phyloP scores from a whole-genome alignment of 2,329 filamentous ascomycete genomes.

The Cryphonectria nitschkei region DNA sequence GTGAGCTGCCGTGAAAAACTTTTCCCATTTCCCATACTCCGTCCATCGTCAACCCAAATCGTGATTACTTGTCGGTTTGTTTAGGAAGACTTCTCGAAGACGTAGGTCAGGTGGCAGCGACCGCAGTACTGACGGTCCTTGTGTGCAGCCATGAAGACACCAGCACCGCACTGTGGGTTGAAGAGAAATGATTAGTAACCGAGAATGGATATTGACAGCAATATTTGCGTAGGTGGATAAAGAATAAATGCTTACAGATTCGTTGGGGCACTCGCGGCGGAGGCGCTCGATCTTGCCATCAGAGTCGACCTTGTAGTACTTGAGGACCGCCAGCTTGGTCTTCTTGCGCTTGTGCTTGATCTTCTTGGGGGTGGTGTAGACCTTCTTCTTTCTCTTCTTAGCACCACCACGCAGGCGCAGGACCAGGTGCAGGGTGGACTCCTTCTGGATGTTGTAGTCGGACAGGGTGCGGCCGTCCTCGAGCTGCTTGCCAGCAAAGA shows the following conservation, averaged over 20 bases:
- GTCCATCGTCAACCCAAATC: conserved; percentile 26
- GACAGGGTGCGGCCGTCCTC: conserved; percentile 98
- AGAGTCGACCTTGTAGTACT: conserved; percentile 99
- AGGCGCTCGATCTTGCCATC: conserved; percentile 99
- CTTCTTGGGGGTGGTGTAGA: conserved; percentile 99
- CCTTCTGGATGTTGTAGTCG: conserved; percentile 99
- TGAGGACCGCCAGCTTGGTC: conserved; percentile 99
- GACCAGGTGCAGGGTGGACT: conserved; percentile 97
- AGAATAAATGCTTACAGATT: conserved; percentile 70
- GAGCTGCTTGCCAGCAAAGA: conserved; percentile 99
- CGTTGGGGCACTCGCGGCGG: conserved; percentile 92
- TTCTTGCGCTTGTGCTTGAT: conserved; percentile 99
- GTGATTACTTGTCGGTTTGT: conserved; percentile 20
- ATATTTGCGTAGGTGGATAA: fast-evolving
- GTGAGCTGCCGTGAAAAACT: conserved; percentile 13
- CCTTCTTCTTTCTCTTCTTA: conserved; percentile 99
- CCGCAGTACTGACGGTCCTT: conserved; percentile 98
- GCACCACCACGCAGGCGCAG: conserved; percentile 97
- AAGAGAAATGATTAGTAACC: conserved; percentile 40
- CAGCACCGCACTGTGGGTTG: conserved; percentile 81
- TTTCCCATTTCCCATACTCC: conserved; percentile 27
- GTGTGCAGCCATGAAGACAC: conserved; percentile 99
- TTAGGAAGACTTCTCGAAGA: conserved; percentile 69
- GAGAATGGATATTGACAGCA: background rate
- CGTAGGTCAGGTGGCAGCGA: conserved; percentile 73